phyloP scores from a whole-genome alignment of 73 alveolate genomes.

The Blepharisma japonicum region DNA sequence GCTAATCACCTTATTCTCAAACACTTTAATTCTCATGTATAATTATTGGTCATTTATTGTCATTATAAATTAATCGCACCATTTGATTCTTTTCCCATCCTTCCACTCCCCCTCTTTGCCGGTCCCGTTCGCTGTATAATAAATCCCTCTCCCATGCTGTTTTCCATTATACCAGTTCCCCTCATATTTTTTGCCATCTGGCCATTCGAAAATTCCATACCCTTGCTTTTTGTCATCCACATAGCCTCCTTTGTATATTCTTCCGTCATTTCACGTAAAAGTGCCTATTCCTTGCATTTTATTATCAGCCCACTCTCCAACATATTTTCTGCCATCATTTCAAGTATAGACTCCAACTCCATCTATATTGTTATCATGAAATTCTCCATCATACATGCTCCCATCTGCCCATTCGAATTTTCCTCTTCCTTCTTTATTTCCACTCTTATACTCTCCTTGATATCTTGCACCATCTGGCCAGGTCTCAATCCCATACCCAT shows the following conservation, averaged over 20 bases:
- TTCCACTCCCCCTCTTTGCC: slow-evolving; percentile 65
- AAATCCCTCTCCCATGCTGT: slow-evolving; percentile 70
- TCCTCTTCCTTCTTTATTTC: slow-evolving; percentile 69
- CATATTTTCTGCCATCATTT: slow-evolving; percentile 76
- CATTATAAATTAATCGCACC: slow-evolving; percentile 35
- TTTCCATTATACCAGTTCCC: slow-evolving; percentile 69
- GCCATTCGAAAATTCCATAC: slow-evolving; percentile 56
- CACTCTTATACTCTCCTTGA: slow-evolving; percentile 67
- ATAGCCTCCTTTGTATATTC: slow-evolving; percentile 60
- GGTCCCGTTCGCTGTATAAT: slow-evolving; percentile 49
- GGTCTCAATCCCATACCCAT: slow-evolving; percentile 70
- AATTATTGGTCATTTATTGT: too few species aligned
- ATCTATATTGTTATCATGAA: slow-evolving; percentile 55
- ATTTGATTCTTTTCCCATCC: slow-evolving; percentile 58
- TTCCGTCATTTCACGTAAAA: slow-evolving; percentile 69
- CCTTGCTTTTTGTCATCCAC: slow-evolving; percentile 56
- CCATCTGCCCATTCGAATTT: slow-evolving; percentile 55
- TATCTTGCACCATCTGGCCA: slow-evolving; percentile 80
- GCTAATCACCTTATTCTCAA: too few species aligned
- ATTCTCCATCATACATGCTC: slow-evolving; percentile 63
- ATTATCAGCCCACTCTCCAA: slow-evolving; percentile 73
- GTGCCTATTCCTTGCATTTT: slow-evolving; percentile 75
- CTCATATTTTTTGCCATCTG: slow-evolving; percentile 55
- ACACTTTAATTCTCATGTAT: too few species aligned
- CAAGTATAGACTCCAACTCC: slow-evolving; percentile 79